Evolutionary conservation across 371 early-diverging fungal genomes (phyloP).

Genomic region (Mortierella sp.): DNA sequence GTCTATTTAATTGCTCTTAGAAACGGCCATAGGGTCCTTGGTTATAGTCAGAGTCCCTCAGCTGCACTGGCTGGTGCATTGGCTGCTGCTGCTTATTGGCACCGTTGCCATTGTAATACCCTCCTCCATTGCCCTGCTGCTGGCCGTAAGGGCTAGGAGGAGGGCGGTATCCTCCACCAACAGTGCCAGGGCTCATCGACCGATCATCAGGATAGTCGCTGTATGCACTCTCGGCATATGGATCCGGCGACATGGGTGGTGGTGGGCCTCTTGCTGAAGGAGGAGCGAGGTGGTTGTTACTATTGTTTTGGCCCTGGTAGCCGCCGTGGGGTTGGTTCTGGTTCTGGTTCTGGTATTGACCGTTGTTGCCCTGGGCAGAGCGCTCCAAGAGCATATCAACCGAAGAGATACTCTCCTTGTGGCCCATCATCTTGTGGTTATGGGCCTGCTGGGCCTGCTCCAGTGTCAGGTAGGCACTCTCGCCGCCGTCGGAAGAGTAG

Average conservation of each 20-base stretch:
- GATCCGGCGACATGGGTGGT: conserved; percentile 28
- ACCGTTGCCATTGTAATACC: conserved; percentile 2
- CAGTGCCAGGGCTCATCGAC: conserved; percentile 21
- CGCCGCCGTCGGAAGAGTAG: conserved; percentile 21
- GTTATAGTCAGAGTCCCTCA: conserved; percentile 8
- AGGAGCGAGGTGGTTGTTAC: background rate
- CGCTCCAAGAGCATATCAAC: conserved; percentile 29
- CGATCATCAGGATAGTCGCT: conserved; percentile 38
- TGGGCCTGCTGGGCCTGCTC: conserved; percentile 48
- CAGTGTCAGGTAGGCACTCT: conserved; percentile 31
- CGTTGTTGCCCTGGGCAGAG: background rate
- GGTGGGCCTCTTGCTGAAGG: background rate
- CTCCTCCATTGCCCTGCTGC: conserved; percentile 1
- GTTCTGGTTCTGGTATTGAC: conserved; percentile 1
- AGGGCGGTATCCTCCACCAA: conserved; percentile 8
- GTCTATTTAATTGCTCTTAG: background rate
- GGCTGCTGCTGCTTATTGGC: background rate
- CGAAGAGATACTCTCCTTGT: conserved; percentile 45
- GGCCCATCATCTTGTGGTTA: conserved; percentile 43
- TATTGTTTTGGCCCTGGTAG: background rate
- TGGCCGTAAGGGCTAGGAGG: conserved; percentile 11
- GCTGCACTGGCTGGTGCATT: background rate
- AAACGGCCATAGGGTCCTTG: conserved; percentile 16
- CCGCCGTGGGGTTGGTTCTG: background rate
- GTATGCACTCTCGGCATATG: conserved; percentile 48